Conservation (phyloP, 805 yeast genomes). For the Dipodascopsis uninucleata region DNA sequence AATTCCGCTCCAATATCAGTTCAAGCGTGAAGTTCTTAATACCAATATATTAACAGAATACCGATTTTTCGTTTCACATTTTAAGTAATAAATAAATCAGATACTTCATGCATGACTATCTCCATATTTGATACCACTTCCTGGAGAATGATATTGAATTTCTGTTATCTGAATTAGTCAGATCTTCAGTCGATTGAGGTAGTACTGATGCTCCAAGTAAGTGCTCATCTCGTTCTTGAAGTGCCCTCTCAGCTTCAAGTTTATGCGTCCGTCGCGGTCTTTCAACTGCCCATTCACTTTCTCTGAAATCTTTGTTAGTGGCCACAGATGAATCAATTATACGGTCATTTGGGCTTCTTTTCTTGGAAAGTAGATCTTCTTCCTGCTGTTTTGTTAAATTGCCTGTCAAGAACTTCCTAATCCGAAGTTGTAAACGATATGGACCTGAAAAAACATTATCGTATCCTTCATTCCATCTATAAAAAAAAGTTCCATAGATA, state of each 20-base stretch:
- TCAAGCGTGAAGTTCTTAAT: too few species aligned
- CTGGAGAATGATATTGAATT: too few species aligned
- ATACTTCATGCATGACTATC: too few species aligned
- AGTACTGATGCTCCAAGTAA: slow-evolving; percentile 46
- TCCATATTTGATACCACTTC: slow-evolving; percentile 22
- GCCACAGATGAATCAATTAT: slow-evolving; percentile 41
- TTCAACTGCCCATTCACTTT: slow-evolving; percentile 51
- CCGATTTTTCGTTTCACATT: too few species aligned
- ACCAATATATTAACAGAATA: too few species aligned
- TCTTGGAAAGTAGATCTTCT: slow-evolving; percentile 53
- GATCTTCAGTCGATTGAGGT: slow-evolving; percentile 34
- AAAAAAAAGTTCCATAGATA: slow-evolving; percentile 63
- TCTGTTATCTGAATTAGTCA: neutral
- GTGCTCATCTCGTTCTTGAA: slow-evolving; percentile 65
- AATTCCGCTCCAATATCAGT: too few species aligned
- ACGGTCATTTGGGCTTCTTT: slow-evolving; percentile 35
- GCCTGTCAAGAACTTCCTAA: slow-evolving; percentile 54
- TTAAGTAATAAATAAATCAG: too few species aligned
- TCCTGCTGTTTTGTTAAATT: slow-evolving; percentile 54
- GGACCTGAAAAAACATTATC: slow-evolving; percentile 71
- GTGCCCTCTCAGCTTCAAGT: slow-evolving; percentile 66
- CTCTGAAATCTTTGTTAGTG: slow-evolving; percentile 29
- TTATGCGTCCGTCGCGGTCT: slow-evolving; percentile 70
- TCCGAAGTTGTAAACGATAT: slow-evolving; percentile 55
- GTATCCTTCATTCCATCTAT: slow-evolving; percentile 80